Conservation (phyloP, 768 basidiomycete genomes). For the Amanita molliuscula region DNA sequence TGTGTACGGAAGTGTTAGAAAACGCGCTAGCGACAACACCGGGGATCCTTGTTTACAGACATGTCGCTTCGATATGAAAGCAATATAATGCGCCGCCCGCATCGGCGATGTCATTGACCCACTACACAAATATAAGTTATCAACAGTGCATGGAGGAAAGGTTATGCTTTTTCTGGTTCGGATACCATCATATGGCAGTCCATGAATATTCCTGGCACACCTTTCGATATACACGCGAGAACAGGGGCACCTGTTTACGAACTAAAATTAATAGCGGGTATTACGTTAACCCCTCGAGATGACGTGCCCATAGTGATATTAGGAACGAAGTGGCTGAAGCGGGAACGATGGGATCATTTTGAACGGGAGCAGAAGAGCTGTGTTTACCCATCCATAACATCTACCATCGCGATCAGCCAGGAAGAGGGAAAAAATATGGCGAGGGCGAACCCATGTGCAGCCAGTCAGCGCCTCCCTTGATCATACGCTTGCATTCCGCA, state of each 20-base stretch:
- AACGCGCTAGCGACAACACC: neutral
- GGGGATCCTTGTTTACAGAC: conserved; percentile 24
- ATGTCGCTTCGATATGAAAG: conserved; percentile 92
- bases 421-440: neutral
- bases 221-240: conserved; percentile 73
- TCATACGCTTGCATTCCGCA: conserved; percentile 95
- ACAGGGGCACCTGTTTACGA: conserved; percentile 66
- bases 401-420: conserved; percentile 27
- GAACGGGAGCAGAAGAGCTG: conserved; percentile 5
- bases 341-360: conserved; percentile 8
- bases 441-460: conserved; percentile 79
- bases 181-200: conserved; percentile 99
- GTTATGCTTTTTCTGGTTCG: conserved; percentile 72
- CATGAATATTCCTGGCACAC: conserved; percentile 95
- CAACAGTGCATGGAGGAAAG: neutral
- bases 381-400: conserved; percentile 92
- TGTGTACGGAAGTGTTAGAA: conserved; percentile 9
- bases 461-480: conserved; percentile 93
- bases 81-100: conserved; percentile 94
- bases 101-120: conserved; percentile 93
- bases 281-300: neutral
- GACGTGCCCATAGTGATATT: conserved; percentile 92
- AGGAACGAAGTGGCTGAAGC: conserved; percentile 85
- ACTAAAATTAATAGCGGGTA: conserved; percentile 5
- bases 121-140: conserved; percentile 34